phyloP scores from a whole-genome alignment of 345 rosid genomes.

The Lagerstroemia speciosa region DNA sequence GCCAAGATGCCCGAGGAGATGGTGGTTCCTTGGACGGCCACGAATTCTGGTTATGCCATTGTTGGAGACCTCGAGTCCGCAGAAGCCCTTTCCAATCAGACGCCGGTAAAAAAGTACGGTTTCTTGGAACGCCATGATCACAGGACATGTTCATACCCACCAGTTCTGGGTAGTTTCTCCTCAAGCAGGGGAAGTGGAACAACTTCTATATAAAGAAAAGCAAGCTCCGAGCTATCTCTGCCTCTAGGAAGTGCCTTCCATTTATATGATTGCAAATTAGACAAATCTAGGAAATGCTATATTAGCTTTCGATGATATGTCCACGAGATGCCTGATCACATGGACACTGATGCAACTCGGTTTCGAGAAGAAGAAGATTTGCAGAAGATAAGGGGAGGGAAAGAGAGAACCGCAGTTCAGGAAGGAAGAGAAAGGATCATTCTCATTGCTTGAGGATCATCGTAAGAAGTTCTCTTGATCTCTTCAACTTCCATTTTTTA shows the following conservation, averaged over 20 bases:
- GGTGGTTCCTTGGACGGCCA: conserved; percentile 62
- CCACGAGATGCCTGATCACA: conserved; percentile 17
- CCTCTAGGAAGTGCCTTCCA: conserved; percentile 23
- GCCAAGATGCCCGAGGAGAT: conserved; percentile 38
- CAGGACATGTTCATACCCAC: conserved; percentile 48
- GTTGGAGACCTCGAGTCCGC: conserved; percentile 37
- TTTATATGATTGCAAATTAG: conserved; percentile 31
- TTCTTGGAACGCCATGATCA: conserved; percentile 51
- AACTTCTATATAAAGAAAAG: conserved; percentile 19
- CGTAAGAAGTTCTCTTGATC: too few relatives aligned
- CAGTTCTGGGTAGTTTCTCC: conserved; percentile 19
- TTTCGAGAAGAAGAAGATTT: too few relatives aligned
- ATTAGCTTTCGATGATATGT: conserved; percentile 19
- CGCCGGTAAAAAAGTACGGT: conserved; percentile 22
- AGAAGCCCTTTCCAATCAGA: conserved; percentile 41
- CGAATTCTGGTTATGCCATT: conserved; percentile 53
- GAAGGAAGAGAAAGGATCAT: too few relatives aligned
- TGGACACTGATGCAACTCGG: too few relatives aligned
- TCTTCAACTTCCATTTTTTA: too few relatives aligned
- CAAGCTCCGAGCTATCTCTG: conserved; percentile 18
- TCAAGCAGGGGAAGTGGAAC: conserved; percentile 25
- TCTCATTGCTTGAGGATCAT: too few relatives aligned
- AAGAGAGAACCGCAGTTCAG: too few relatives aligned
- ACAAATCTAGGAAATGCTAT: conserved; percentile 20
- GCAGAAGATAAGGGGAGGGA: too few relatives aligned